Conservation (phyloP, 1,284 basidiomycete genomes). For the Sanguinoderma infundibulare region DNA sequence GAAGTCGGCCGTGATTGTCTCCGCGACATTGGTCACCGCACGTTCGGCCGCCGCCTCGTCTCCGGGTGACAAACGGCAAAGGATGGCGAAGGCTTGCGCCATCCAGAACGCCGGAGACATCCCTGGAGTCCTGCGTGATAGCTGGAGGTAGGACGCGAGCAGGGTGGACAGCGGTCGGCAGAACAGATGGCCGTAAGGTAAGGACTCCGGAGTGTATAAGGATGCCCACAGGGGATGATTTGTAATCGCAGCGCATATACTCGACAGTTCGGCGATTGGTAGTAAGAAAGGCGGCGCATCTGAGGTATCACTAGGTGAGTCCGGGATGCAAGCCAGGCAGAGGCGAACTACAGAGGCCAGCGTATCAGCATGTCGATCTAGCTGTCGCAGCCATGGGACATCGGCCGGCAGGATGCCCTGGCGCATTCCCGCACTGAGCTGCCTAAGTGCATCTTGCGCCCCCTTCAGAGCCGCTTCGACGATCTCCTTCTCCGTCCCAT, state of each 20-base stretch:
- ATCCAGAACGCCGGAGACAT: conserved; percentile 63
- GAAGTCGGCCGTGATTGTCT: conserved; percentile 46
- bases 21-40: conserved; percentile 45
- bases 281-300: conserved; percentile 55
- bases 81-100: conserved; percentile 61
- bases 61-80: conserved; percentile 62
- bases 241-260: conserved; percentile 52
- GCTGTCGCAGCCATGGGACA: conserved; percentile 26
- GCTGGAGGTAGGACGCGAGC: conserved; percentile 55
- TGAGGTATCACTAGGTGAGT: conserved; percentile 39
- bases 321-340: conserved; percentile 63
- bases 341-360: conserved; percentile 60
- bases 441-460: conserved; percentile 34
- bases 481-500: conserved; percentile 43
- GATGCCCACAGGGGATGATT: conserved; percentile 54
- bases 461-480: conserved; percentile 40
- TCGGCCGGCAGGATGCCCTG: conserved; percentile 19
- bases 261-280: conserved; percentile 59
- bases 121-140: conserved; percentile 60
- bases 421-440: conserved; percentile 14
- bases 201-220: conserved; percentile 26
- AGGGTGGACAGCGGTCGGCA: conserved; percentile 57
- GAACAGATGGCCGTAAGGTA: conserved; percentile 40
- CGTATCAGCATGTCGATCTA: conserved; percentile 41
- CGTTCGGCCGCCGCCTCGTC: conserved; percentile 60